Percentiles rank a stretch among this genome's conserved stretches.
phyloP scores from a whole-genome alignment of 352 stramenopile species.

The Globisporangium nodosum region DNA sequence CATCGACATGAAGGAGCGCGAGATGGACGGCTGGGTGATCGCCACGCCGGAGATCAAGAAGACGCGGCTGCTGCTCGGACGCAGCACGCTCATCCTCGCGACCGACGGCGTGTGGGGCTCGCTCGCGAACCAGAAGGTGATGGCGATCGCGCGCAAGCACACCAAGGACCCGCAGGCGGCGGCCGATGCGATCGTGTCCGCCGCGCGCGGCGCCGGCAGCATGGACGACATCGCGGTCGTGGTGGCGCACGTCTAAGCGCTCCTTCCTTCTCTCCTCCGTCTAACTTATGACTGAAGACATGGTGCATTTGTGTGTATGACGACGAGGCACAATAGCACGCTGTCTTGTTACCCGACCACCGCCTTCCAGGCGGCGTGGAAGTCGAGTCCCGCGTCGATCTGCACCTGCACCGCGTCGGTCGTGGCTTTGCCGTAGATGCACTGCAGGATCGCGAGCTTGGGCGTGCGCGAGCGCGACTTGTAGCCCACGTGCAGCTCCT shows the following conservation, averaged over 20 bases:
- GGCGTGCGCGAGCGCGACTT: constrained; percentile 33
- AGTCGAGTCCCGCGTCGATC: constrained; percentile 34
- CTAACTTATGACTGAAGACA: not conserved
- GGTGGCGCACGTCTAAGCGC: constrained; percentile 35
- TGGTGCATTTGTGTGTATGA: not conserved
- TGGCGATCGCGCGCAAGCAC: constrained; percentile 30
- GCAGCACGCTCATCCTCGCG: constrained; percentile 52
- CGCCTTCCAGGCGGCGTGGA: constrained; percentile 35
- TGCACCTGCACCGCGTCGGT: constrained; percentile 31
- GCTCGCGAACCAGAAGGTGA: constrained; percentile 51
- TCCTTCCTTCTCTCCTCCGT: not conserved
- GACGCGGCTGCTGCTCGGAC: constrained; percentile 33
- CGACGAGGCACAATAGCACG: not conserved
- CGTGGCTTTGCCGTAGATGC: constrained; percentile 39
- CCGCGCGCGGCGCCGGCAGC: constrained; percentile 46
- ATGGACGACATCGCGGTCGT: constrained; percentile 62
- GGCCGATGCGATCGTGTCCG: constrained; percentile 45
- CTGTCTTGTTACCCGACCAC: not conserved
- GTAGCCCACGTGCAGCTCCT: constrained; percentile 38
- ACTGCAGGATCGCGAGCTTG: constrained; percentile 48
- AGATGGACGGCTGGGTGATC: constrained; percentile 75
- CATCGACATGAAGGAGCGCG: constrained; percentile 69
- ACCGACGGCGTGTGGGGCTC: constrained; percentile 76
- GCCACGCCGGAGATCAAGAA: constrained; percentile 57
- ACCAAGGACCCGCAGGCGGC: constrained; percentile 30